phyloP scores from a whole-genome alignment of 208 protist genomes.

The Crithidia brevicula region DNA sequence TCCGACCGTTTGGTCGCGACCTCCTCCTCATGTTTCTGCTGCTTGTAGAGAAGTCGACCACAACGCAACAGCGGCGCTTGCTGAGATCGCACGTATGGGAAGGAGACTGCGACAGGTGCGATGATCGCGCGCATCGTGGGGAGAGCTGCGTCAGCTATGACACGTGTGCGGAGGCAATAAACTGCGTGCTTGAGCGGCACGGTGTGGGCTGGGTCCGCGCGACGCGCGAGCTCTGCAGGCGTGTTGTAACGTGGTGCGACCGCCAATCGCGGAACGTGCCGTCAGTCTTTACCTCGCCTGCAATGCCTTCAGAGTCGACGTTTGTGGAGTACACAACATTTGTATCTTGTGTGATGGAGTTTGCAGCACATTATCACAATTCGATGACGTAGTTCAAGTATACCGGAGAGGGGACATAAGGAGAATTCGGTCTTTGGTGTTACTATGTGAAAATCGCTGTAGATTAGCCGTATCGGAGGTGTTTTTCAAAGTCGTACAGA shows the following conservation, averaged over 20 bases:
- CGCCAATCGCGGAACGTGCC: not conserved
- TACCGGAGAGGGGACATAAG: no score
- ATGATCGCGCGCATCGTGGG: not conserved
- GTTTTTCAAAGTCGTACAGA: no score
- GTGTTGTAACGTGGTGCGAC: constrained; percentile 25
- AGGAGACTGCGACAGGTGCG: not conserved
- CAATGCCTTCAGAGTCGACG: not conserved
- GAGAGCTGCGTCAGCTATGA: constrained; percentile 34
- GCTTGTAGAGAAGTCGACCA: constrained; percentile 36
- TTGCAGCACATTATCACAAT: constrained; percentile 1
- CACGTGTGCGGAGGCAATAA: constrained; percentile 61
- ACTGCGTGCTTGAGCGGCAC: constrained; percentile 60
- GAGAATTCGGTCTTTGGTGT: no score
- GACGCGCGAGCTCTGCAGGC: constrained; percentile 39
- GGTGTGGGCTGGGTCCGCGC: constrained; percentile 35
- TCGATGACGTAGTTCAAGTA: not conserved
- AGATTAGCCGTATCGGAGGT: no score
- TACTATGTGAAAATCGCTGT: no score
- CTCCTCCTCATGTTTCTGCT: constrained; percentile 58
- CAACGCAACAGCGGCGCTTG: constrained; percentile 6
- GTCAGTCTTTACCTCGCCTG: not conserved
- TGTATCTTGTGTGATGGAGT: constrained; percentile 24
- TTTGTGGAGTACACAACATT: constrained; percentile 19
- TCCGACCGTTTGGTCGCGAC: constrained; percentile 51
- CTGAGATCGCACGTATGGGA: not conserved